Conservation (phyloP, 129 eudicot species). For the Centella asiatica region DNA sequence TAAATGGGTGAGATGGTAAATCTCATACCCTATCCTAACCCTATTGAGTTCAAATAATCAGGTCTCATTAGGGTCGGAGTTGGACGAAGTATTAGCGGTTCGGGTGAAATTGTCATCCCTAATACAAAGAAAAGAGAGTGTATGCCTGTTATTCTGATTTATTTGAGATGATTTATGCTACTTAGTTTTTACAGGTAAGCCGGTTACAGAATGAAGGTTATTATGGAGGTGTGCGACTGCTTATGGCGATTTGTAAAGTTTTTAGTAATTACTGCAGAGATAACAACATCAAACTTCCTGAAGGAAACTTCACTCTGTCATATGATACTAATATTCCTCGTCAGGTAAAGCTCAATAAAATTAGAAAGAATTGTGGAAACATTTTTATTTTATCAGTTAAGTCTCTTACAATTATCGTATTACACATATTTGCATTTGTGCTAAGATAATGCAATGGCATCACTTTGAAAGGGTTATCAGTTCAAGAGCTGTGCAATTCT, state of each 20-base stretch:
- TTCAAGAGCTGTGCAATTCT: too few species aligned
- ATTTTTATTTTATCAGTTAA: background rate
- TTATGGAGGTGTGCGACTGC: conserved; percentile 90
- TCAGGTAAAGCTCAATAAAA: conserved; percentile 42
- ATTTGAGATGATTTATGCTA: background rate
- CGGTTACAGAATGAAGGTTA: conserved; percentile 73
- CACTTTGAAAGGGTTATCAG: background rate
- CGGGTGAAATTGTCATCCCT: too few species aligned
- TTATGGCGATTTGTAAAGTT: conserved; percentile 84
- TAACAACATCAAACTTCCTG: conserved; percentile 45
- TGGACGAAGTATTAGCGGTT: too few species aligned
- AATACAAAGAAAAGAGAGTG: too few species aligned
- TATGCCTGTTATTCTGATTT: background rate
- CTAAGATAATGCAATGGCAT: background rate
- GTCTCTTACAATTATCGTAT: too few species aligned
- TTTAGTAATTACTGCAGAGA: conserved; percentile 64
- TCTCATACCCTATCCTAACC: too few species aligned
- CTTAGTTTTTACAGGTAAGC: conserved; percentile 41
- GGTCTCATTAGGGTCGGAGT: too few species aligned
- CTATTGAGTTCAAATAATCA: too few species aligned
- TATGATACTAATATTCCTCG: conserved; percentile 98
- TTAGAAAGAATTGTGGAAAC: too few species aligned
- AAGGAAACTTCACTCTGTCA: conserved; percentile 60
- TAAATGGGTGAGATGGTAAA: too few species aligned
- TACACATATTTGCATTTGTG: background rate